Evolutionary conservation across 2,329 filamentous ascomycete species (phyloP).

Genomic region (Sporothrix sp.): DNA sequence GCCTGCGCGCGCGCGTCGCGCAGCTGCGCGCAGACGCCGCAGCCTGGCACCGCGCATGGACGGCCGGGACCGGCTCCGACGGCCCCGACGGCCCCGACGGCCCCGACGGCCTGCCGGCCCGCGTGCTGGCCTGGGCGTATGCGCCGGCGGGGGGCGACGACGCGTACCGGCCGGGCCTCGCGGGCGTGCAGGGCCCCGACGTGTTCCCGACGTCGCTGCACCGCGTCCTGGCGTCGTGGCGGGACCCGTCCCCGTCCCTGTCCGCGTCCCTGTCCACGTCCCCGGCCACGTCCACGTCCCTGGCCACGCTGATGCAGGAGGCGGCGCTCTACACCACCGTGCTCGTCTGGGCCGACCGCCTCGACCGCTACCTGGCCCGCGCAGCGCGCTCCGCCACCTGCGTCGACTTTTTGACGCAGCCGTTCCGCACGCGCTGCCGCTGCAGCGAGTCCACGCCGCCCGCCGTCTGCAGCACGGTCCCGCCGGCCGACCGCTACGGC

Average conservation of each 20-base stretch:
- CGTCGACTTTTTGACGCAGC: constrained; percentile 16
- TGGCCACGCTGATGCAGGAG: constrained; percentile 16
- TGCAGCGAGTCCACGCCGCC: constrained; percentile 9
- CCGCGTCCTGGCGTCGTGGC: not conserved
- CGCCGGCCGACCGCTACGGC: not conserved
- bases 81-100: no score
- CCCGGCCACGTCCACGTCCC: no score
- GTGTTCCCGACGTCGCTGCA: constrained; percentile 11
- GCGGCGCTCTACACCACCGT: constrained; percentile 17
- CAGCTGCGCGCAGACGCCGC: not conserved
- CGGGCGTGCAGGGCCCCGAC: constrained; percentile 15
- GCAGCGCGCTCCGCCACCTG: constrained; percentile 12
- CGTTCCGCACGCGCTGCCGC: constrained; percentile 16
- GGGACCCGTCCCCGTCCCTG: constrained; percentile 12
- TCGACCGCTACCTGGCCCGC: constrained; percentile 17
- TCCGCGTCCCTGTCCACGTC: not conserved
- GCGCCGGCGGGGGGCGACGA: constrained; percentile 11
- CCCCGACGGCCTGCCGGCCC: not conserved
- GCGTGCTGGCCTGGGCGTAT: constrained; percentile 16
- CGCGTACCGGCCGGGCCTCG: constrained; percentile 16
- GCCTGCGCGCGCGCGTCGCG: constrained; percentile 11
- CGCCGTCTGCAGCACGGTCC: constrained; percentile 12
- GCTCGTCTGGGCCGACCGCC: constrained; percentile 16
- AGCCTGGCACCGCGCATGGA: constrained; percentile 16
- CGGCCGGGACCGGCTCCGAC: not conserved